A percentile compares a stretch with the other conserved stretches of the same genome.
Evolutionary conservation across 2,329 filamentous ascomycete genomes (phyloP).

Genomic region (Colletotrichum lini): DNA sequence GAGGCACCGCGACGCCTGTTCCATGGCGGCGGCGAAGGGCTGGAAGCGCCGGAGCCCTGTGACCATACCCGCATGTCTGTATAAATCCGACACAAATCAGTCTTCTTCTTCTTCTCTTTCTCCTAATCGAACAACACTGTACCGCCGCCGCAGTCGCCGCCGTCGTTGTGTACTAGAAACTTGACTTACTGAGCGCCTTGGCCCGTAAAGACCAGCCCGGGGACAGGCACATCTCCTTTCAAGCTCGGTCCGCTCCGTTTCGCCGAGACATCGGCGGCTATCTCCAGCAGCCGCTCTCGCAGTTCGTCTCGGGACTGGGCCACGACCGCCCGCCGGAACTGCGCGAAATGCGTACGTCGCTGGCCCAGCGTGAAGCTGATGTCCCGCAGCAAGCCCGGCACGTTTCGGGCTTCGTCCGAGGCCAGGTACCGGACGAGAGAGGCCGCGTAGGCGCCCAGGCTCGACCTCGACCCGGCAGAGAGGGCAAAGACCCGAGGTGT

Average conservation of each 20-base stretch:
- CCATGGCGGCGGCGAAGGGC: constrained; percentile 43
- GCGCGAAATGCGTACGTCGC: constrained; percentile 46
- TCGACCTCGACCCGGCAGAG: constrained; percentile 44
- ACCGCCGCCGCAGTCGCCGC: too few relatives aligned
- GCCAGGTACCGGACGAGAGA: constrained; percentile 46
- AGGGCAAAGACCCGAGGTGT: constrained; percentile 3
- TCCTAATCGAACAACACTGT: too few relatives aligned
- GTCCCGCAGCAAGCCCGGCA: constrained; percentile 35
- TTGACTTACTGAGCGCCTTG: constrained; percentile 53
- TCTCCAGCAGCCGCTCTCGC: constrained; percentile 35
- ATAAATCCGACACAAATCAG: background rate
- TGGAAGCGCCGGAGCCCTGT: constrained; percentile 13
- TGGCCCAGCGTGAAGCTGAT: constrained; percentile 50
- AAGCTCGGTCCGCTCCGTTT: background rate
- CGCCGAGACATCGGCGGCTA: background rate
- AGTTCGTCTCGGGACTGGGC: constrained; percentile 13
- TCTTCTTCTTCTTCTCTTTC: too few relatives aligned
- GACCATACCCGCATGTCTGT: constrained; percentile 13
- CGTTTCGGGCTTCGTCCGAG: constrained; percentile 1
- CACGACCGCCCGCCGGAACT: constrained; percentile 41
- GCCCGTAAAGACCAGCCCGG: constrained; percentile 51
- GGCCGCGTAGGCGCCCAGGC: constrained; percentile 43
- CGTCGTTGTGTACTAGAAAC: constrained; percentile 36
- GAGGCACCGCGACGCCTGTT: constrained; percentile 43
- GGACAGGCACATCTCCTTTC: background rate